Evolutionary conservation across 169 alveolate species (phyloP).

Genomic region (Prorocentrum cordatum): DNA sequence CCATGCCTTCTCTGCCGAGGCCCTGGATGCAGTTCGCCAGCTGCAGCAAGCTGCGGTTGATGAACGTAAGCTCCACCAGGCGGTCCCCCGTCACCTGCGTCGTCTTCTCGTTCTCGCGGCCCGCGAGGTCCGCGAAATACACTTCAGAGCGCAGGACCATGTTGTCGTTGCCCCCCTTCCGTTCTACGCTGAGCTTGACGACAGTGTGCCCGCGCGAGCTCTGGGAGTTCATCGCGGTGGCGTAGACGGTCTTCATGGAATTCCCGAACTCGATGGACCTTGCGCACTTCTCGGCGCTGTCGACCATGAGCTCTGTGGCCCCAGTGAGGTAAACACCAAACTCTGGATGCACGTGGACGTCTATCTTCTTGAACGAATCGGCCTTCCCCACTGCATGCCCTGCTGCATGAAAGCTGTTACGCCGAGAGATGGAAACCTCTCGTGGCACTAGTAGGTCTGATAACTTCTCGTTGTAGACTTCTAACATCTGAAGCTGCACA

Average conservation of each 20-base stretch:
- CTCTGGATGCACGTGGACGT: conserved; percentile 69
- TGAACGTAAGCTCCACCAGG: conserved; percentile 6
- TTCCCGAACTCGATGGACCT: conserved; percentile 23
- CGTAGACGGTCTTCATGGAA: conserved; percentile 60
- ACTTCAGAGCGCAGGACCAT: not conserved
- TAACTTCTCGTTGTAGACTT: conserved; percentile 67
- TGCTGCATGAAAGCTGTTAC: not conserved
- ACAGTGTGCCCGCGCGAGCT: conserved; percentile 69
- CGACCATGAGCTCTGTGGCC: not conserved
- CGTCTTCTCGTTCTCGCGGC: conserved; percentile 61
- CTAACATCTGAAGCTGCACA: conserved; percentile 46
- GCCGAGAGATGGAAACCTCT: not conserved
- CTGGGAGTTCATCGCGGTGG: conserved; percentile 70
- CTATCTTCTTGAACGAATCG: conserved; percentile 10
- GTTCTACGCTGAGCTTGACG: conserved; percentile 31
- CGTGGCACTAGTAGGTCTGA: conserved; percentile 7
- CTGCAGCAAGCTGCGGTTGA: conserved; percentile 22
- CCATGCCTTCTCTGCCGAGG: conserved; percentile 7
- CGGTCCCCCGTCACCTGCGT: conserved; percentile 20
- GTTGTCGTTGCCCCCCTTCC: conserved; percentile 36
- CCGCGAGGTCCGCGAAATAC: conserved; percentile 69
- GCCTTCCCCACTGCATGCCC: not conserved
- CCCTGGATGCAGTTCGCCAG: conserved; percentile 71
- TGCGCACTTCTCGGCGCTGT: not conserved
- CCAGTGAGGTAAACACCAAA: conserved; percentile 52